These are phyloP conservation scores for Barbatosphaeria neglecta DNA, from an alignment of 495 filamentous ascomycete genomes.

Conservation along the genomic window DNA sequence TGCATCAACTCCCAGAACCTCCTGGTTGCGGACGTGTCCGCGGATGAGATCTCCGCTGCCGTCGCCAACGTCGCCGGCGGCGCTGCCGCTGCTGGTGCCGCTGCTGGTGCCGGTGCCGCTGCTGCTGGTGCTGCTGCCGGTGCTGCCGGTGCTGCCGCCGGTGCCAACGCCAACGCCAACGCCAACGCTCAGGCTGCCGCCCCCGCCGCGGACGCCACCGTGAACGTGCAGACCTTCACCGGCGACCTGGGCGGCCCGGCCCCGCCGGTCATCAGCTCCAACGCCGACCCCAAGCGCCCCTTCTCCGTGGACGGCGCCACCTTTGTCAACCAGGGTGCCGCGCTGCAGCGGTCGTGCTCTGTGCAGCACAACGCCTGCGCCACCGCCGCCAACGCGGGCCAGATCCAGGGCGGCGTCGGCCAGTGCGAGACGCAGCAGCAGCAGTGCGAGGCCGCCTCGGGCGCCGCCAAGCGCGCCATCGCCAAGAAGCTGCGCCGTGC, in stretches of 20 bases:
- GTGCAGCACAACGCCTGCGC: slow-evolving; percentile 47
- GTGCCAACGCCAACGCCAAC: slow-evolving; percentile 26
- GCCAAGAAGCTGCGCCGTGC: slow-evolving; percentile 13
- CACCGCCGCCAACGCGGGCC: slow-evolving; percentile 42
- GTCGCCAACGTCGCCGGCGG: slow-evolving; percentile 22
- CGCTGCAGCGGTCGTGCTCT: slow-evolving; percentile 40
- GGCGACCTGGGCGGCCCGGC: slow-evolving; percentile 41
- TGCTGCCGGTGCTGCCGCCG: slow-evolving; percentile 31
- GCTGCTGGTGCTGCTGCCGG: slow-evolving; percentile 27
- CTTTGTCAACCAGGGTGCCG: slow-evolving; percentile 39
- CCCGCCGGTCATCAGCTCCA: slow-evolving; percentile 33
- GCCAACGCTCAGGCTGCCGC: slow-evolving; percentile 11
- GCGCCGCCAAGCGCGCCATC: slow-evolving; percentile 10
- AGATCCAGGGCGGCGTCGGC: slow-evolving; percentile 21
- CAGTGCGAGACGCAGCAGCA: slow-evolving; percentile 40
- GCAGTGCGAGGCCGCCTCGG: slow-evolving; percentile 26
- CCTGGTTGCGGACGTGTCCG: slow-evolving; percentile 45
- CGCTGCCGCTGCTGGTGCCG: slow-evolving; percentile 4
- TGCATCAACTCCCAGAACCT: slow-evolving; percentile 54
- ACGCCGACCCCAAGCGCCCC: slow-evolving; percentile 30
- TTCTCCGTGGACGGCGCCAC: slow-evolving; percentile 44
- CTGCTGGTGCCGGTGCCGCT: slow-evolving; percentile 1
- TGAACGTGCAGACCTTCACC: slow-evolving; percentile 46
- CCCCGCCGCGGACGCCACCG: slow-evolving; percentile 12
- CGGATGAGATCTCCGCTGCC: slow-evolving; percentile 42